Conservation (phyloP, 208 protist species). For the Leptomonas seymouri region DNA sequence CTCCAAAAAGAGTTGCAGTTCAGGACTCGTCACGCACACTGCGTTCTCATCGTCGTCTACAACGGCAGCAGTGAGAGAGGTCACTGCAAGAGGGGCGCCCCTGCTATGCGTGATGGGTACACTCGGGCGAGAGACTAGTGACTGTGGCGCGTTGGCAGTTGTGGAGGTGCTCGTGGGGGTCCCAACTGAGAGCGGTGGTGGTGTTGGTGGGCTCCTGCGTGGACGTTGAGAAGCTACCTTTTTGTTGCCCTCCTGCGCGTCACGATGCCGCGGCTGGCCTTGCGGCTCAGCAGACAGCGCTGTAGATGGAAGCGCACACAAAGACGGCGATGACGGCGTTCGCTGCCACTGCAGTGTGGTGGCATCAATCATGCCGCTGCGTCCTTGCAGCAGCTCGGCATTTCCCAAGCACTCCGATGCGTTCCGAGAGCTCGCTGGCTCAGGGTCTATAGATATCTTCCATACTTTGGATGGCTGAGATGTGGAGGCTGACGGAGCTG, state of each 20-base stretch:
- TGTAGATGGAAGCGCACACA: background rate
- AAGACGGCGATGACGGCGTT: background rate
- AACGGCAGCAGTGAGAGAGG: no score
- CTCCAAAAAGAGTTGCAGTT: constrained; percentile 73
- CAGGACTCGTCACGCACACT: constrained; percentile 50
- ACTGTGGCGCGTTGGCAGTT: background rate
- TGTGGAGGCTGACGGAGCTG: background rate
- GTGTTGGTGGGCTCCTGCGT: constrained; percentile 1
- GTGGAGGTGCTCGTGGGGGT: background rate
- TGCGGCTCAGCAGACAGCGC: background rate
- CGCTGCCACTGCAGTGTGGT: constrained; percentile 9
- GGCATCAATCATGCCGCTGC: background rate
- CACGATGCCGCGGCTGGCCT: background rate
- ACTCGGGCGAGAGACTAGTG: background rate
- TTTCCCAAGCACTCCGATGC: no score
- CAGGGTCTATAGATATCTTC: constrained; percentile 15
- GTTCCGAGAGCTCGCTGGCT: background rate
- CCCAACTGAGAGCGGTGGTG: background rate
- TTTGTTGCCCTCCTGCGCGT: background rate
- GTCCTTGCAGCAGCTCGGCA: background rate
- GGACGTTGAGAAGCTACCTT: background rate
- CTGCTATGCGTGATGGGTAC: background rate
- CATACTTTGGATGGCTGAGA: background rate
- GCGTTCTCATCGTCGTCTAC: constrained; percentile 7
- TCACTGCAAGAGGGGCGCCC: background rate